Evolutionary conservation across 352 stramenopile genomes (phyloP), one percentile per base, ranked within the genome.

Genomic region (Globisporangium abappressorium): DNA sequence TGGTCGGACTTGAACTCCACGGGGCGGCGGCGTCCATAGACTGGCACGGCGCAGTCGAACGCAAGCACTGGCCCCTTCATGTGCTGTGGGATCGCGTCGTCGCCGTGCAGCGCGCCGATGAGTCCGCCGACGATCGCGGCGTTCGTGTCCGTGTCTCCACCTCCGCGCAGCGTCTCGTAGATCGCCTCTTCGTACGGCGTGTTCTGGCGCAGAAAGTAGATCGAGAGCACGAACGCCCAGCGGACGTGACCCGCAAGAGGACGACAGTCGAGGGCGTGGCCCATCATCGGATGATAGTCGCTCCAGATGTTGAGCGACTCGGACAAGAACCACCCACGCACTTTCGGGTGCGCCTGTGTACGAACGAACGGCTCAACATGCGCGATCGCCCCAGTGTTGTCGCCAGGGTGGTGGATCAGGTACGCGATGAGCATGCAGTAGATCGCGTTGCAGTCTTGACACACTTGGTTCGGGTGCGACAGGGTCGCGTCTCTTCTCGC

Each of bases 121-220:
- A 89, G 30, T 0, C 75, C 77, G 6, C 81, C 81, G 12, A 87
- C 77, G 54, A 89, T 89, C 15, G 77, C 81, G 7, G 81, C 81
- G 66, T 89, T 89, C 30, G 81, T 89, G 56, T 89, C 81, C 9
- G 81, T 89, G 43, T 89, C 81, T 1, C 79, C 81, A 22, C 73
- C 81, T 41, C 85, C 84, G 14, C 84, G 66, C 56, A 89, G 69
- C 60, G 81, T 87, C 24, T 78, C 64, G 14, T 75, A 63, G 51
- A 89, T 85, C 11, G 75, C 81, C 3, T 71, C 58, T 36, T 87
- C 77, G 57, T 85, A 89, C 18, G 65, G 58, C 18, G 73, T 66
- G 33, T 80, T 76, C 34, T 70, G 30, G 0, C 79, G 75, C 34
- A 89, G 64, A 56, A 84, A 84, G 60, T 89, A 56, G 22, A 83